Evolutionary conservation across 129 eudicot genomes (phyloP).

Genomic region (Rutidosis leptorrhynchoides): DNA sequence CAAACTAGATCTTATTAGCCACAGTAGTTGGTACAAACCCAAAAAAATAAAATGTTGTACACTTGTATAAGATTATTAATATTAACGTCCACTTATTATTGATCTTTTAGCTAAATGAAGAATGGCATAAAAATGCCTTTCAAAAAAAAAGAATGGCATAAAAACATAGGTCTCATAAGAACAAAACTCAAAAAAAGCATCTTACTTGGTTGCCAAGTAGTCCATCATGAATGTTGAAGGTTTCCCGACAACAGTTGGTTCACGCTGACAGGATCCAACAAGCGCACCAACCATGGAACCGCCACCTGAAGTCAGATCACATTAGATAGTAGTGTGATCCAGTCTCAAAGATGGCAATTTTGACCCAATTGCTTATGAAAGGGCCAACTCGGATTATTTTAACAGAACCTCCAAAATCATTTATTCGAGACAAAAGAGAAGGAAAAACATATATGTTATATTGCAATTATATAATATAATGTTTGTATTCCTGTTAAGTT

Average conservation of each 20-base stretch:
- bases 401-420: neutral
- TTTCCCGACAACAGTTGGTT: slow-evolving; percentile 92
- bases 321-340: slow-evolving; percentile 2
- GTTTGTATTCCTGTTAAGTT: neutral
- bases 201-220: slow-evolving; percentile 85
- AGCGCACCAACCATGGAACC: slow-evolving; percentile 99
- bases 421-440: neutral
- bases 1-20: neutral
- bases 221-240: slow-evolving; percentile 99
- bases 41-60: neutral
- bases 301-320: slow-evolving; percentile 65
- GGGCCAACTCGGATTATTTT: neutral
- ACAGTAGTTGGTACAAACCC: neutral
- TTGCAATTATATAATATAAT: slow-evolving; percentile 4
- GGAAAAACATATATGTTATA: neutral
- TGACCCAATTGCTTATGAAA: neutral
- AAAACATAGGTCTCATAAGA: neutral
- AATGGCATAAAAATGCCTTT: neutral
- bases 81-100: neutral
- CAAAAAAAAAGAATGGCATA: neutral
- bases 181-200: slow-evolving; percentile 7
- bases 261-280: slow-evolving; percentile 85
- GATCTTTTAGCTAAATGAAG: neutral
- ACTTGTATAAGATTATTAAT: neutral
- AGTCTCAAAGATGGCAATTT: neutral